phyloP scores from a whole-genome alignment of 106 monocot species.

The Phalaenopsis equestris region DNA sequence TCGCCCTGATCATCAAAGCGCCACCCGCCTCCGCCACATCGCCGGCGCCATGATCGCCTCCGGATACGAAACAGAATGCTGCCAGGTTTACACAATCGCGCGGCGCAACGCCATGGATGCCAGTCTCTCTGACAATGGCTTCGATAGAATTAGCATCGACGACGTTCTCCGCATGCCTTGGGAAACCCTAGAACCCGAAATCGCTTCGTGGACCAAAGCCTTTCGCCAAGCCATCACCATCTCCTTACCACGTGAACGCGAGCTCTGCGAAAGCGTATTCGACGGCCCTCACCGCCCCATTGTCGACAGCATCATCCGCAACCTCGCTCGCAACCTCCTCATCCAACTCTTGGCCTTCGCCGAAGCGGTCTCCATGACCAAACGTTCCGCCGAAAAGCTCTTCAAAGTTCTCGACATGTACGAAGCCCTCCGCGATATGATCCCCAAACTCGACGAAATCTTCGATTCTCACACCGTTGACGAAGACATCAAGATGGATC shows the following conservation, averaged over 20 bases:
- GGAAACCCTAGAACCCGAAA: constrained; percentile 36
- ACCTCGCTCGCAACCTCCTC: constrained; percentile 25
- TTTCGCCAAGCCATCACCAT: constrained; percentile 22
- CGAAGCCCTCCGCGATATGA: constrained; percentile 45
- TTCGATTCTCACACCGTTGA: constrained; percentile 25
- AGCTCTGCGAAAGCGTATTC: constrained; percentile 40
- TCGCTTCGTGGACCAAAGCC: constrained; percentile 42
- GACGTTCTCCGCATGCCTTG: constrained; percentile 51
- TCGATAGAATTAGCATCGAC: constrained; percentile 40
- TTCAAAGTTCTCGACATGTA: constrained; percentile 79
- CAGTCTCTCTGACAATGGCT: constrained; percentile 20
- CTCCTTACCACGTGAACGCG: constrained; percentile 24
- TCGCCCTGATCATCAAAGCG: constrained; percentile 13
- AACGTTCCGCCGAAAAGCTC: constrained; percentile 61
- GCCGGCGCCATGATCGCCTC: constrained; percentile 37
- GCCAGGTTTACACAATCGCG: constrained; percentile 29
- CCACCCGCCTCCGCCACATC: constrained; percentile 19
- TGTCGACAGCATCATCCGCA: constrained; percentile 22
- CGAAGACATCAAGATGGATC: constrained; percentile 3
- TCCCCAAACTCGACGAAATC: constrained; percentile 24
- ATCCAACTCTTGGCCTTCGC: constrained; percentile 56
- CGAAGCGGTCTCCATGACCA: constrained; percentile 47
- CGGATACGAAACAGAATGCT: constrained; percentile 44
- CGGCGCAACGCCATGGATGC: constrained; percentile 31
- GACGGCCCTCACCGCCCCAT: constrained; percentile 6